phyloP scores from a whole-genome alignment of 768 basidiomycete species.

The Tylopilus plumbeoviolaceoides region DNA sequence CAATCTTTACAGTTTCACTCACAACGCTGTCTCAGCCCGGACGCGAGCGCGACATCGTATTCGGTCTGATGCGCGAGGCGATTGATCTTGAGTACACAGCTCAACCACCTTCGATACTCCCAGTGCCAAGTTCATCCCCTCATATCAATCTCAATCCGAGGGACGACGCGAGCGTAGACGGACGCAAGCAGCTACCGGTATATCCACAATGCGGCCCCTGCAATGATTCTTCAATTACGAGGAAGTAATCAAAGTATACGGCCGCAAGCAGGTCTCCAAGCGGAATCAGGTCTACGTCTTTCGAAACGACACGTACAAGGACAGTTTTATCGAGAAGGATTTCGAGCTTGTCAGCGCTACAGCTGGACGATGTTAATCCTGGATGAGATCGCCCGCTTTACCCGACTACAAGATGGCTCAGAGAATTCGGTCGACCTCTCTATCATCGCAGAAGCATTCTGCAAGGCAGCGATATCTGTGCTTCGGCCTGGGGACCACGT shows the following conservation, averaged over 20 bases:
- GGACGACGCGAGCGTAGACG: constrained; percentile 69
- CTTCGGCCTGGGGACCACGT: constrained; percentile 98
- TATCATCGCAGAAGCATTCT: constrained; percentile 87
- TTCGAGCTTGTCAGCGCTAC: constrained; percentile 75
- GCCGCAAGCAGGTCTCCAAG: constrained; percentile 69
- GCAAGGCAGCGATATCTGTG: constrained; percentile 84
- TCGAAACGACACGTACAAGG: constrained; percentile 88
- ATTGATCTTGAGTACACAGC: constrained; percentile 78
- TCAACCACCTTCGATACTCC: constrained; percentile 78
- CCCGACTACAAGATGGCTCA: constrained; percentile 66
- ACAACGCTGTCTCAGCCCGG: constrained; percentile 55
- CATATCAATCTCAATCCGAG: constrained; percentile 94
- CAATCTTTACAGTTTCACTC: background rate
- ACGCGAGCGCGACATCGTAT: constrained; percentile 88
- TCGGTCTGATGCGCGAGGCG: constrained; percentile 92
- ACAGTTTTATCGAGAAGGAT: constrained; percentile 96
- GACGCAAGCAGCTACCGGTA: constrained; percentile 53
- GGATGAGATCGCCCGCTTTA: constrained; percentile 93
- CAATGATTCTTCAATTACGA: constrained; percentile 93
- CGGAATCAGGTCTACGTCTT: constrained; percentile 79
- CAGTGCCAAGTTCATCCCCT: constrained; percentile 92
- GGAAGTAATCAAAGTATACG: constrained; percentile 84
- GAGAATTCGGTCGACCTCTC: constrained; percentile 80
- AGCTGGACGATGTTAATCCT: constrained; percentile 89
- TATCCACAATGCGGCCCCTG: constrained; percentile 73